Conservation (phyloP, 148 eudicot genomes). For the Chenopodium quinoa region DNA sequence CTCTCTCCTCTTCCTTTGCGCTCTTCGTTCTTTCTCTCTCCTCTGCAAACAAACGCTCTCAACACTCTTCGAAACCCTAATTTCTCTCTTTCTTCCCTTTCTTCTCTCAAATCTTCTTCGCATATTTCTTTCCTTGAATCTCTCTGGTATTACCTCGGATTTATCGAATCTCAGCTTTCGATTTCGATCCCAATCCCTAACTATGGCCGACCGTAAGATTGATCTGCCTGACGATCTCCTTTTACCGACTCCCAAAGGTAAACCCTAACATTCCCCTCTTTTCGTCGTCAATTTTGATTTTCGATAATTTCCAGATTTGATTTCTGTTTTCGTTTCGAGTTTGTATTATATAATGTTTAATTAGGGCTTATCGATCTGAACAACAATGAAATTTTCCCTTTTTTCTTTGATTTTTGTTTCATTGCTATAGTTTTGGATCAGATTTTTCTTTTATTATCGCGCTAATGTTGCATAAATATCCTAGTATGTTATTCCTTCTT, state of each 20-base stretch:
- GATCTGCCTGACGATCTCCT: slow-evolving; percentile 76
- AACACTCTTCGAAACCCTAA: slow-evolving; percentile 46
- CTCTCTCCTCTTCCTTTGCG: neutral
- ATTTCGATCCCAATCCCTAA: slow-evolving; percentile 16
- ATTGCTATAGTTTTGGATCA: neutral
- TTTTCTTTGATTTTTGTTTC: neutral
- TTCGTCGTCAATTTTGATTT: neutral
- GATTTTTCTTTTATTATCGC: neutral
- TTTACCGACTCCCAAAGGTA: slow-evolving; percentile 45
- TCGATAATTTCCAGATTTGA: neutral
- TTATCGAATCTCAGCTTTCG: slow-evolving; percentile 8
- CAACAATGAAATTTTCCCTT: neutral
- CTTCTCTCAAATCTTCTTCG: slow-evolving; percentile 8
- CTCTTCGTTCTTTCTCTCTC: slow-evolving; percentile 10
- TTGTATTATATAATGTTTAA: neutral
- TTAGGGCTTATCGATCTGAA: slow-evolving; percentile 36
- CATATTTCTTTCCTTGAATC: neutral
- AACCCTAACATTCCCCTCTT: neutral
- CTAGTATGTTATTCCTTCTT: too few species aligned
- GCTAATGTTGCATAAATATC: neutral
- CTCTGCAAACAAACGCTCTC: slow-evolving; percentile 26
- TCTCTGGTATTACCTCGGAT: neutral
- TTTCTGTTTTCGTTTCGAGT: neutral
- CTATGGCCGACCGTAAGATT: slow-evolving; percentile 60
- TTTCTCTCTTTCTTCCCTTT: slow-evolving; percentile 12